Conservation (phyloP, 2,329 filamentous ascomycete species). For the Alternaria sp. region DNA sequence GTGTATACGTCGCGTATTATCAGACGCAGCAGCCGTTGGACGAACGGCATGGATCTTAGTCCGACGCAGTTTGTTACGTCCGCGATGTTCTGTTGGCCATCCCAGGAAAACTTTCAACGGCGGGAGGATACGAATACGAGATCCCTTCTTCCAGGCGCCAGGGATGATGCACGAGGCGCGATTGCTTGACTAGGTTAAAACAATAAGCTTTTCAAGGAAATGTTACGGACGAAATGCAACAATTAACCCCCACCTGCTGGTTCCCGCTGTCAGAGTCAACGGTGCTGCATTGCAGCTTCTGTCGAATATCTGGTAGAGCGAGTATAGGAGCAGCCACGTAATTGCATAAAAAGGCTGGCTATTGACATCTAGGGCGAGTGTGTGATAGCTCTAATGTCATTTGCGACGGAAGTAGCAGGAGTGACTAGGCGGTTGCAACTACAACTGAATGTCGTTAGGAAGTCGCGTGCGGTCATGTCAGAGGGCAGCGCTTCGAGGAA, state of each 20-base stretch:
- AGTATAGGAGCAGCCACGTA: not conserved
- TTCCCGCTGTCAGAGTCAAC: not conserved
- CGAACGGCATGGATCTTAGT: not conserved
- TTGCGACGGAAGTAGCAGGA: not conserved
- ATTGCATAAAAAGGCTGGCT: not conserved
- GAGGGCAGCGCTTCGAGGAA: not conserved
- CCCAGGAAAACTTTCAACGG: not conserved
- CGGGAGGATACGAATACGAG: conserved; percentile 12
- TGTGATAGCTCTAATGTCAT: not conserved
- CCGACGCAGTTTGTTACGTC: not conserved
- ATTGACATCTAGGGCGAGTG: not conserved
- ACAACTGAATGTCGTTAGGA: not conserved
- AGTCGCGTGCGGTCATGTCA: not conserved
- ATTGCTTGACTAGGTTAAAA: not conserved
- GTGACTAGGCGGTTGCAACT: not conserved
- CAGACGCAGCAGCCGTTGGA: conserved; percentile 6
- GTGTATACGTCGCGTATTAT: not conserved
- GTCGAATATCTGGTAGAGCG: not conserved
- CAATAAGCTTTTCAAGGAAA: not conserved
- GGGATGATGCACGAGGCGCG: conserved; percentile 1
- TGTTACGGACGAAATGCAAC: conserved; percentile 3
- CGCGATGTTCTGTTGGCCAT: not conserved
- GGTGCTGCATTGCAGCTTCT: not conserved
- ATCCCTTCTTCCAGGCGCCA: not conserved
- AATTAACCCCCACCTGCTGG: not conserved